Base-by-base conservation (phyloP, 306 rosid species). In the Coriaria nepalensis region DNA sequence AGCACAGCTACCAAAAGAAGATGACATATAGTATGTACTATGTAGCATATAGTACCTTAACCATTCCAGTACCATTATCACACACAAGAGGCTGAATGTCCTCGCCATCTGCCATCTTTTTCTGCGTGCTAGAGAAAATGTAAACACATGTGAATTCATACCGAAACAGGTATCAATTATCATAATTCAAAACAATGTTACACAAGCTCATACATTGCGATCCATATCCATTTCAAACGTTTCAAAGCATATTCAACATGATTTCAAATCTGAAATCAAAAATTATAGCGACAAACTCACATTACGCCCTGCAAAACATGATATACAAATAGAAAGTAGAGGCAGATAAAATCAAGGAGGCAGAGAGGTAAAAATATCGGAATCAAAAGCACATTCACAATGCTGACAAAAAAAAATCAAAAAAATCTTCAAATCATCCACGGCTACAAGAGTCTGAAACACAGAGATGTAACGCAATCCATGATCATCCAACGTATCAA, bases 61-160 rank as follows among this genome's bases (percentile, higher is more conserved):
- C 98, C 98, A 90, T 90, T 85, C 98, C 98, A 2, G 98, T 90
- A 69, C 98, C 98, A 69, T 90, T 90, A 69, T 90, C 98, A 45
- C 98, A 90, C 38, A 90, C 98, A 33, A 90, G 95, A n/a, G 98
- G 98, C 61, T 90, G 98, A 67, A 90, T 82, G 56, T 90, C 98
- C 85, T 90, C 98, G 13, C 71, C 60, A 11, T 90, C 98, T 68
- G 98, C 92, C 98, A 90, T 90, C 74, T 75, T 81, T 68, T 72
- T 61, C 47, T 37, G 54, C 66, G 82, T 72, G 68, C 46, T 8
- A 39, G 60, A 35, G 38, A 45, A 57, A 6, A 15, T 56, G 35
- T 44, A 35, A 45, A 20, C 15, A 13, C 20, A 40, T n/a, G 47
- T 34, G 20, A 49, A 35, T 6, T 60, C 37, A 48, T 43, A 55